Base-by-base conservation (phyloP, 2,329 filamentous ascomycete genomes). In the Magnaporthiopsis rhizophila region DNA sequence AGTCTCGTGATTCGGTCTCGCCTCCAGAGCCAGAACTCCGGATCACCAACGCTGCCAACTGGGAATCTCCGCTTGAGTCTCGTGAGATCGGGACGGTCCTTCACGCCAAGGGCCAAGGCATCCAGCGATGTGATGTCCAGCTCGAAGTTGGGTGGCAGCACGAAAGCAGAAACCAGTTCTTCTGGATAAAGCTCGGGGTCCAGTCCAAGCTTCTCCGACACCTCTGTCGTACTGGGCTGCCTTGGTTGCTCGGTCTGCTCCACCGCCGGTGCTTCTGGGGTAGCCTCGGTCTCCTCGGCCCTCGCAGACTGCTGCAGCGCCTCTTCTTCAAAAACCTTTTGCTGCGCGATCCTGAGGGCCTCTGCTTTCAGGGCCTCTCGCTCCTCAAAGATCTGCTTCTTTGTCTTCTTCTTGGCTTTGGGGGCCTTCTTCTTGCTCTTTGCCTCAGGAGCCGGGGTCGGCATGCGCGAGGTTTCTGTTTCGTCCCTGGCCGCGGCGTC, bases 321-420 rank as follows among this genome's bases (percentile, higher is more conserved):
- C 69, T 81, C 81, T 65, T 81, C 79, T 58, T 81, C 79, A 57
- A 74, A 79, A 63, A 72, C 79, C 69, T 76, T 78, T 66, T 83
- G 80, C 65, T 53, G 45, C 21, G 13, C 45, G 7, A 53, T 24
- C 45, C 45, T 53, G 1, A 53, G 45, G 13, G 45, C 45, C 45
- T 85, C 81, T 65, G 84, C 79, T 65, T 80, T 86, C 64, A 86
- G 75, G 13, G 83, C 83, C 70, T 88, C 84, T 26, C 83, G 81
- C 72, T 91, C 88, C 71, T 90, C 87, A 59, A 89, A 83, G 3
- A 90, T 74, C 71, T 92, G 87, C 74, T 91, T 92, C 80, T 92
- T 93, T 0, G 88, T 85, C 75, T 90, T 92, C 79, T 86, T 85
- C 74, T 89, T 91, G 78, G 85, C 91, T 79, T 91, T 91, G 4